Evolutionary conservation across 306 rosid genomes (phyloP).

Genomic region (Cucurbita ficifolia): DNA sequence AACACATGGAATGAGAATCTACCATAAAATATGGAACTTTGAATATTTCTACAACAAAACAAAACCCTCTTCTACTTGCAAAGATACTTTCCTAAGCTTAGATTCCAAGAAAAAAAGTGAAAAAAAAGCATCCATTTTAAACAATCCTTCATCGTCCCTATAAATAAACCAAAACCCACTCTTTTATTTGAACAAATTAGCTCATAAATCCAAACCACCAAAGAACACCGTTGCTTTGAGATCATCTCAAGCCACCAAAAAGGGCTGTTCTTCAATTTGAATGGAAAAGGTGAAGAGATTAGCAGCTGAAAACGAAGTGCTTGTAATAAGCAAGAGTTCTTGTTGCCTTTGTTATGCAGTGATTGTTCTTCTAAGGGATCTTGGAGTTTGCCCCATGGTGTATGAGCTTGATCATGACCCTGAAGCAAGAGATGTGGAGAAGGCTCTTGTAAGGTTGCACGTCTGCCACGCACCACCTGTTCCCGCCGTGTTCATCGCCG

Average conservation of each 20-base stretch:
- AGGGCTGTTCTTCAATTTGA: not conserved
- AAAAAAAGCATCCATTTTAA: too few relatives aligned
- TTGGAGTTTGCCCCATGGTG: constrained; percentile 31
- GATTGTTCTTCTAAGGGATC: constrained; percentile 29
- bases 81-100: too few relatives aligned
- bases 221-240: too few relatives aligned
- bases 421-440: constrained; percentile 51
- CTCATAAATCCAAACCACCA: too few relatives aligned
- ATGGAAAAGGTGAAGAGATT: constrained; percentile 53
- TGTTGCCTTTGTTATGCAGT: constrained; percentile 59
- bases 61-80: too few relatives aligned
- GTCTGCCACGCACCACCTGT: constrained; percentile 37
- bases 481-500: constrained; percentile 55
- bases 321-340: constrained; percentile 53
- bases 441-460: constrained; percentile 28
- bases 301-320: constrained; percentile 40
- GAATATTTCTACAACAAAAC: too few relatives aligned
- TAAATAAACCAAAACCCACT: too few relatives aligned
- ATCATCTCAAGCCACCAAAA: not conserved
- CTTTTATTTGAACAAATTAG: too few relatives aligned
- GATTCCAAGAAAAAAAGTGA: too few relatives aligned
- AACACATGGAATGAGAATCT: too few relatives aligned
- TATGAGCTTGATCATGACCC: constrained; percentile 51
- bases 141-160: too few relatives aligned
- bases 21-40: too few relatives aligned